These are phyloP conservation scores for Coffea humblotiana DNA, from an alignment of 305 asterid species.

Conservation along the genomic window DNA sequence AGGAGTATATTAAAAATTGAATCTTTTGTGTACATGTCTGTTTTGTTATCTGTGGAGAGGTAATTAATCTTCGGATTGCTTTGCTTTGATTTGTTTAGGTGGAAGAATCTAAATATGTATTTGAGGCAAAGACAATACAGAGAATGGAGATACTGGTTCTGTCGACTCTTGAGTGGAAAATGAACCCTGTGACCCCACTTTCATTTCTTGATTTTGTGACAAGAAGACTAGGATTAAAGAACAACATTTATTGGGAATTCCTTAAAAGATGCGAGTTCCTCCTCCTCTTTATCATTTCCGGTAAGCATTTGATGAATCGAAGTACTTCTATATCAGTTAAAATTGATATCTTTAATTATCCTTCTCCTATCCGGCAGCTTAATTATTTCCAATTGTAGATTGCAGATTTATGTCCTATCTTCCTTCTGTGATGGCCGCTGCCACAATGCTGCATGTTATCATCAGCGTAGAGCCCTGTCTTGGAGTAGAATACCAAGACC, in stretches of 20 bases:
- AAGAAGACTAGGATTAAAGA: conserved; percentile 43
- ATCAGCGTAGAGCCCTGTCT: conserved; percentile 52
- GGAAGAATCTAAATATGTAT: conserved; percentile 54
- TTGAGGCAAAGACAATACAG: conserved; percentile 64
- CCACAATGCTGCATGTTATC: conserved; percentile 70
- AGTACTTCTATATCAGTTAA: neutral
- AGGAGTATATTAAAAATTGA: neutral
- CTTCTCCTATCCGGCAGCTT: too few species aligned
- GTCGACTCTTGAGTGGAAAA: conserved; percentile 72
- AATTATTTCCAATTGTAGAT: conserved; percentile 35
- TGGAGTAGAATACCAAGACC: conserved; percentile 50
- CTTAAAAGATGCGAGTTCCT: conserved; percentile 52
- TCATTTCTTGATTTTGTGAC: conserved; percentile 64
- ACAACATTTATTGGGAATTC: conserved; percentile 41
- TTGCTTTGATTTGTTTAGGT: conserved; percentile 42
- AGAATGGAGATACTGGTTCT: conserved; percentile 77
- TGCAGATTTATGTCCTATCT: conserved; percentile 51
- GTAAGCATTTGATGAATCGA: conserved; percentile 23
- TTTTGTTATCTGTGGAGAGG: neutral
- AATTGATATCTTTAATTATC: too few species aligned
- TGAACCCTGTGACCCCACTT: conserved; percentile 80
- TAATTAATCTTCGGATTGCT: conserved; percentile 23
- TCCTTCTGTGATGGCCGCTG: conserved; percentile 81
- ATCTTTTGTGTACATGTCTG: conserved; percentile 4
- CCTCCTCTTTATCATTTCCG: conserved; percentile 58